phyloP scores from a whole-genome alignment of 345 rosid genomes.

The Corchorus olitorius region DNA sequence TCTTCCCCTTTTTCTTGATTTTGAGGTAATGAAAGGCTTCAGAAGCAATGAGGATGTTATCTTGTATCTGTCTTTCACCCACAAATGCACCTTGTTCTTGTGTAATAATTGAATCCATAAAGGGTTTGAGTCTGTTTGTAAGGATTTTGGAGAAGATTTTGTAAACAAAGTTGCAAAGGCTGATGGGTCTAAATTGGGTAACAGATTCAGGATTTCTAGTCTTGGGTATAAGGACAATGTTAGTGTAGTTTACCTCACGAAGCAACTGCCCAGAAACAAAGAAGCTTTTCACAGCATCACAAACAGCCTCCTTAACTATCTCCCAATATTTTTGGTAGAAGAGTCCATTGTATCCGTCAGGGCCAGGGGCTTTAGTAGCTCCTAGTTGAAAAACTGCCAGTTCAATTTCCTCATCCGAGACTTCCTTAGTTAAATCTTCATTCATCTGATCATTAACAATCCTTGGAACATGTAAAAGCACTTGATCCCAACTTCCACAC shows the following conservation, averaged over 20 bases:
- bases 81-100: background rate
- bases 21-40: background rate
- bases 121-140: background rate
- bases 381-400: background rate
- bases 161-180: background rate
- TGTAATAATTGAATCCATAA: background rate
- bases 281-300: background rate
- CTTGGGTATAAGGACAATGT: too few species aligned
- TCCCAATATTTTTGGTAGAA: slow-evolving; percentile 5
- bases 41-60: background rate
- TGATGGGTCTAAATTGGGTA: background rate
- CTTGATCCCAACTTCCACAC: background rate
- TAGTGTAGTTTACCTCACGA: too few species aligned
- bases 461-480: too few species aligned
- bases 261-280: background rate
- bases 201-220: too few species aligned
- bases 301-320: background rate
- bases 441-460: background rate
- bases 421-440: background rate
- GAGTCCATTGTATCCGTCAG: background rate
- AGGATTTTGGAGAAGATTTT: background rate
- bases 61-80: background rate
- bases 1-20: background rate
- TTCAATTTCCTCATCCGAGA: background rate
- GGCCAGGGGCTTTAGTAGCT: background rate